phyloP scores from a whole-genome alignment of 495 filamentous ascomycete genomes.

The Neurospora sp. region DNA sequence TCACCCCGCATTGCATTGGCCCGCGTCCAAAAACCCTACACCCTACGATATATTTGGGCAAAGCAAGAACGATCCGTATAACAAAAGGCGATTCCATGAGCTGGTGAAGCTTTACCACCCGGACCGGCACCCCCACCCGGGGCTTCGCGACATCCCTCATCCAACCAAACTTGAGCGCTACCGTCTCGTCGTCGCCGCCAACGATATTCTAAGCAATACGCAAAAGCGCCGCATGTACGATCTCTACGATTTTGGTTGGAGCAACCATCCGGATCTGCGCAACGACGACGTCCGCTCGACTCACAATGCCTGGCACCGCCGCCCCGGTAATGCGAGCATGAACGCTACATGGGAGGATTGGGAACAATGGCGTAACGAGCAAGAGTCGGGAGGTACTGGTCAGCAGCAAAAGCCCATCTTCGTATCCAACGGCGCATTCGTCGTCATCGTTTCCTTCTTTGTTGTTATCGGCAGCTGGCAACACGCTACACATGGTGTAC shows the following conservation, averaged over 20 bases:
- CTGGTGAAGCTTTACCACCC: conserved; percentile 95
- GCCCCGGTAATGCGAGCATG: conserved; percentile 48
- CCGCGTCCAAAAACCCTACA: conserved; percentile 46
- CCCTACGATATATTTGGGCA: conserved; percentile 84
- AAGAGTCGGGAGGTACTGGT: conserved; percentile 19
- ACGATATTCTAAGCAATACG: conserved; percentile 83
- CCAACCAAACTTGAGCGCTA: conserved; percentile 72
- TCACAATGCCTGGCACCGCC: conserved; percentile 38
- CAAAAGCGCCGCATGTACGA: conserved; percentile 73
- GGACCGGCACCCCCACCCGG: conserved; percentile 48
- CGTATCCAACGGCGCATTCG: conserved; percentile 67
- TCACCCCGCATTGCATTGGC: conserved; percentile 27
- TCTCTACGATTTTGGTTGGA: conserved; percentile 71
- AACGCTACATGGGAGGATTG: conserved; percentile 99
- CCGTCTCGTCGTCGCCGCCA: conserved; percentile 72
- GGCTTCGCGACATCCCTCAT: conserved; percentile 38
- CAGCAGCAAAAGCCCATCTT: conserved; percentile 50
- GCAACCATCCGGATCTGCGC: conserved; percentile 28
- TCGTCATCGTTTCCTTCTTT: conserved; percentile 54
- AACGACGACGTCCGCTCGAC: conserved; percentile 27
- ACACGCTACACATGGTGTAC: conserved; percentile 57
- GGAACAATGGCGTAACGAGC: conserved; percentile 70
- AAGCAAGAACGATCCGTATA: conserved; percentile 55
- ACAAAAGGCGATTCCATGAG: conserved; percentile 73
- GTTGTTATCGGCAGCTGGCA: conserved; percentile 53